Base-by-base conservation (phyloP, 2,329 filamentous ascomycete species). In the Rutstroemia sydowiana region DNA sequence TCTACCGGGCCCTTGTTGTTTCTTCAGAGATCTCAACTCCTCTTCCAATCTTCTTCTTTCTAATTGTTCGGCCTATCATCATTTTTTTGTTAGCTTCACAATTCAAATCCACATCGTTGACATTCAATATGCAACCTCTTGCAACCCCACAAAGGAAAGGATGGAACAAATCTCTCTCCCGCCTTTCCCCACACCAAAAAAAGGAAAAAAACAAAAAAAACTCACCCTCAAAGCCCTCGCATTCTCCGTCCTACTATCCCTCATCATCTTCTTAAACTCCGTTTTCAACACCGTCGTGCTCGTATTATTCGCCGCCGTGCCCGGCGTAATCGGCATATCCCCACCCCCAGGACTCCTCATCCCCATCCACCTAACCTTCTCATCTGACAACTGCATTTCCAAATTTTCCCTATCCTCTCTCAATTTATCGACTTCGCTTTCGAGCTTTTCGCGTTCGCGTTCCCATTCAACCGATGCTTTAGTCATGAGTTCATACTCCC, bases 231-330 rank as follows among this genome's bases (percentile, higher is more conserved):
- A 64, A 54, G 76, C 72, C 69, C 77, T 84, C 61, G 81, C 71
- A 55, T 78, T 82, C 66, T 88, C 85, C 1, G 75, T 73, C 55
- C 84, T 78, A 44, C 81, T 81, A 63, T 88, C 84, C 57, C 82
- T 76, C 84, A 88, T 87, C 84, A 88, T 88, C 71, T 85, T 87
- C 73, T 86, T 87, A 65, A 88, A 88, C 66, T 88, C 85, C 56
- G 82, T 83, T 68, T 82, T 82, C 63, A 88, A 64, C 37, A 87
- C 82, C 68, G 79, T 79, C 21, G 81, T 84, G 60, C 82, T 86
- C 10, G 82, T 87, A 18, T 43, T 60, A 14, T 53, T 55, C 4
- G 57, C 42, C 1, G 51, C 57, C 62, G 50, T 70, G 64, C 45
- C 67, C 44, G 31, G 48, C 21, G 48, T 21, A 40, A 13, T 28